phyloP scores from a whole-genome alignment of 2,329 filamentous ascomycete genomes.

The Sporothrix luriei region DNA sequence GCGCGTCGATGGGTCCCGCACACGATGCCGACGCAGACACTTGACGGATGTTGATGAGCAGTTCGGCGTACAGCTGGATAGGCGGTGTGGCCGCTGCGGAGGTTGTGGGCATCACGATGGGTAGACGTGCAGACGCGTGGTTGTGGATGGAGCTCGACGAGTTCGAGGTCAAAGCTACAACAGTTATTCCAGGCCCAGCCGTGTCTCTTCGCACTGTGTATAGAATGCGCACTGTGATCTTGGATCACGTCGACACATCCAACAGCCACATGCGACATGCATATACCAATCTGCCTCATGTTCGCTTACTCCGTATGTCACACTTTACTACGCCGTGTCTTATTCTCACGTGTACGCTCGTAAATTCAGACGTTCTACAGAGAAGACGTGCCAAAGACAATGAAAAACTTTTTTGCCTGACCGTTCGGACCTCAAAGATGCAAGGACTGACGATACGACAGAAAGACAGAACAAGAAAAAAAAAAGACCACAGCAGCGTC shows the following conservation, averaged over 20 bases:
- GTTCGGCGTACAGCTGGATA: constrained; percentile 61
- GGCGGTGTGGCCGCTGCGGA: not conserved
- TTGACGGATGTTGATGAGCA: constrained; percentile 65
- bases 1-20: constrained; percentile 44
- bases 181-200: not conserved
- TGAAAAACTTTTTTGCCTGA: constrained; percentile 25
- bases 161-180: not conserved
- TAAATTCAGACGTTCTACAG: constrained; percentile 19
- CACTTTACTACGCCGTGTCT: not conserved
- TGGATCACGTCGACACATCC: not conserved
- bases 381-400: not conserved
- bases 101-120: not conserved
- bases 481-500: too few species aligned
- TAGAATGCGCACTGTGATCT: constrained; percentile 9
- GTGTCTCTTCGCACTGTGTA: not conserved
- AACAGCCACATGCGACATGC: too few species aligned
- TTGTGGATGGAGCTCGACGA: not conserved
- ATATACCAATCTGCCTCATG: not conserved
- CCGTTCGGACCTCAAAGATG: not conserved
- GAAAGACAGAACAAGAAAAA: not conserved
- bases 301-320: not conserved
- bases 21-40: constrained; percentile 61
- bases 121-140: not conserved
- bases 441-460: not conserved
- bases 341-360: constrained; percentile 5